phyloP scores from a whole-genome alignment of 495 filamentous ascomycete genomes.

The Penicillium cosmopolitanum region DNA sequence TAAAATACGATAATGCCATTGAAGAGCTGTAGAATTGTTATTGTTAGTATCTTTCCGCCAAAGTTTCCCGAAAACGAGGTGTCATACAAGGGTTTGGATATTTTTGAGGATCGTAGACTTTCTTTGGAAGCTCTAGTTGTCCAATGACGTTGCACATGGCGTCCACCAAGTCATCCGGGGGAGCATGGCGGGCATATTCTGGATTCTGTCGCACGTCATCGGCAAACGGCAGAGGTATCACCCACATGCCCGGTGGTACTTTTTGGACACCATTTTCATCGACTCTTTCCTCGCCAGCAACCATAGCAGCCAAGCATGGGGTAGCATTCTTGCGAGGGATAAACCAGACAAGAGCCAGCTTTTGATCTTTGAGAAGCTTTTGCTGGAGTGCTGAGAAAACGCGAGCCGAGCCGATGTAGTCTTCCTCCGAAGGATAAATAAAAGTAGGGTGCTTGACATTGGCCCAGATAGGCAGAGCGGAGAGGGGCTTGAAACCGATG shows the following conservation, averaged over 20 bases:
- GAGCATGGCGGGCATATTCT: conserved; percentile 55
- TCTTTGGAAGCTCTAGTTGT: conserved; percentile 89
- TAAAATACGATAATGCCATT: conserved; percentile 97
- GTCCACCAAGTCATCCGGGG: conserved; percentile 74
- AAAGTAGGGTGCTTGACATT: conserved; percentile 83
- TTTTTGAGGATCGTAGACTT: conserved; percentile 75
- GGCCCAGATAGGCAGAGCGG: conserved; percentile 80
- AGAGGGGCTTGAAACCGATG: conserved; percentile 88
- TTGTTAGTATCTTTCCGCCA: neutral
- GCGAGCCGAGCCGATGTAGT: conserved; percentile 86
- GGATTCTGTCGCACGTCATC: conserved; percentile 86
- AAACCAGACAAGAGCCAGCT: conserved; percentile 87
- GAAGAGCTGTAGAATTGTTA: conserved; percentile 56
- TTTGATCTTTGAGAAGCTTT: conserved; percentile 76
- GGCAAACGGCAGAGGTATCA: conserved; percentile 84
- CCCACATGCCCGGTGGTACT: conserved; percentile 85
- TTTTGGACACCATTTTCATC: conserved; percentile 69
- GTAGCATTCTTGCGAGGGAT: conserved; percentile 78
- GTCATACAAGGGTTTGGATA: conserved; percentile 81
- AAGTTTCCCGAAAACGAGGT: neutral
- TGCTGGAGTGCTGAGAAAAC: conserved; percentile 91
- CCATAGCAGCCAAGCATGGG: conserved; percentile 77
- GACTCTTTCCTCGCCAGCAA: conserved; percentile 69
- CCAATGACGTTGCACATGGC: conserved; percentile 79
- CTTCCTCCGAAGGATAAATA: conserved; percentile 92